phyloP scores from a whole-genome alignment of 768 basidiomycete species.

The Calocera cornea region DNA sequence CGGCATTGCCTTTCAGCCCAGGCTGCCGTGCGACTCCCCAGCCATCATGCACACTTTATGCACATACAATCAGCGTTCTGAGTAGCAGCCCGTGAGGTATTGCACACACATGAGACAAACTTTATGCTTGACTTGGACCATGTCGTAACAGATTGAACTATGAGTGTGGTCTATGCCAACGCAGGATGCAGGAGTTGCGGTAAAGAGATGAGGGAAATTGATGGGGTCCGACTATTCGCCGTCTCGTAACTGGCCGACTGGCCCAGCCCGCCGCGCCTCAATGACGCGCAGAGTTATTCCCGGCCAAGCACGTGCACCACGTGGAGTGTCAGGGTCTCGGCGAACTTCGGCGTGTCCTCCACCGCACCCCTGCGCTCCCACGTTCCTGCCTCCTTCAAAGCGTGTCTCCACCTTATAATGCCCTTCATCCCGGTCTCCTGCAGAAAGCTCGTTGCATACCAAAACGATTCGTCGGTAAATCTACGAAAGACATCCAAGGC shows the following conservation, averaged over 20 bases:
- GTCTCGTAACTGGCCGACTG: background rate
- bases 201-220: background rate
- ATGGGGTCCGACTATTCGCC: constrained; percentile 1
- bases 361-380: too few relatives aligned
- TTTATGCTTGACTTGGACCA: constrained; percentile 56
- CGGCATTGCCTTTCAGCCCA: constrained; percentile 68
- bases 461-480: too few relatives aligned
- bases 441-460: too few relatives aligned
- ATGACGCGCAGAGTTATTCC: constrained; percentile 1
- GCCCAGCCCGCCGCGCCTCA: background rate
- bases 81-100: background rate
- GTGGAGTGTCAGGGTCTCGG: background rate
- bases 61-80: background rate
- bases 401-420: too few relatives aligned
- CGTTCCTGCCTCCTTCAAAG: too few relatives aligned
- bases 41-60: constrained; percentile 80
- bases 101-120: constrained; percentile 72
- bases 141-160: background rate
- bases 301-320: background rate
- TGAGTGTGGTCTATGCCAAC: background rate
- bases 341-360: too few relatives aligned
- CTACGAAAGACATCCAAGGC: too few relatives aligned
- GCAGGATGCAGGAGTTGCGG: background rate
- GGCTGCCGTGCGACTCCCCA: constrained; percentile 68
- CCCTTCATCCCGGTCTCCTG: too few relatives aligned